These are phyloP conservation scores for Botryobasidium botryosum DNA, from an alignment of 768 basidiomycete genomes.

Conservation along the genomic window DNA sequence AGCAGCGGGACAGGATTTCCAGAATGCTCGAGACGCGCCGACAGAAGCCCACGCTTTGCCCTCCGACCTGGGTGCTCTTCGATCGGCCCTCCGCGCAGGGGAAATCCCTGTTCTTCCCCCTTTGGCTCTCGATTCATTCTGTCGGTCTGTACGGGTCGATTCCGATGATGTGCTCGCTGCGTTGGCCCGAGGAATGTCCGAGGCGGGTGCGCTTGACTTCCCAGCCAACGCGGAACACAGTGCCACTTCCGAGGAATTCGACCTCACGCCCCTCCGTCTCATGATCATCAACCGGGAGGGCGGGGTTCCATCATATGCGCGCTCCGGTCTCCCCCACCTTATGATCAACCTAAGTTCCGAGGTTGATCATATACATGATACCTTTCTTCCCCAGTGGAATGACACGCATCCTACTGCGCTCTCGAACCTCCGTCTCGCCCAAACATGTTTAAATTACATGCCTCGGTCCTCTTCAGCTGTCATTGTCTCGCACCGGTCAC, in stretches of 20 bases:
- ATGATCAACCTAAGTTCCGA: constrained; percentile 89
- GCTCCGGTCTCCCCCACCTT: constrained; percentile 85
- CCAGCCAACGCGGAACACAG: constrained; percentile 7
- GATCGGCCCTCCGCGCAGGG: constrained; percentile 76
- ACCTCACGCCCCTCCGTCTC: constrained; percentile 84
- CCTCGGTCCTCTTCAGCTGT: constrained; percentile 85
- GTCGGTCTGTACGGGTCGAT: constrained; percentile 67
- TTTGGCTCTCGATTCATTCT: constrained; percentile 81
- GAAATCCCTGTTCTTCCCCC: constrained; percentile 95
- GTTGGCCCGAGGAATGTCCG: constrained; percentile 68
- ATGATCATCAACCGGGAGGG: constrained; percentile 98
- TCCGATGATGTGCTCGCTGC: constrained; percentile 81
- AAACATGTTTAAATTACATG: constrained; percentile 80
- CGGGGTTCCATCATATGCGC: constrained; percentile 93
- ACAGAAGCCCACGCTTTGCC: constrained; percentile 71
- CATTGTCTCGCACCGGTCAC: constrained; percentile 94
- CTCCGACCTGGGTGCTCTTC: constrained; percentile 65
- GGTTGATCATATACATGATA: constrained; percentile 65
- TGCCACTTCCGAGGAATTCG: constrained; percentile 29
- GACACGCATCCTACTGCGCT: constrained; percentile 69
- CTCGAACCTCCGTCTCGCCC: constrained; percentile 68
- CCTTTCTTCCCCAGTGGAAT: constrained; percentile 65
- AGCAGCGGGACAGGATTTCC: constrained; percentile 18
- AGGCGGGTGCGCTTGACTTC: constrained; percentile 21
- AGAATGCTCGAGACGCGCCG: constrained; percentile 22